A percentile compares a stretch with the other conserved stretches of the same genome.
Conservation (phyloP, 192 early-diverging fungal species). For the Backusella psychrophila region DNA sequence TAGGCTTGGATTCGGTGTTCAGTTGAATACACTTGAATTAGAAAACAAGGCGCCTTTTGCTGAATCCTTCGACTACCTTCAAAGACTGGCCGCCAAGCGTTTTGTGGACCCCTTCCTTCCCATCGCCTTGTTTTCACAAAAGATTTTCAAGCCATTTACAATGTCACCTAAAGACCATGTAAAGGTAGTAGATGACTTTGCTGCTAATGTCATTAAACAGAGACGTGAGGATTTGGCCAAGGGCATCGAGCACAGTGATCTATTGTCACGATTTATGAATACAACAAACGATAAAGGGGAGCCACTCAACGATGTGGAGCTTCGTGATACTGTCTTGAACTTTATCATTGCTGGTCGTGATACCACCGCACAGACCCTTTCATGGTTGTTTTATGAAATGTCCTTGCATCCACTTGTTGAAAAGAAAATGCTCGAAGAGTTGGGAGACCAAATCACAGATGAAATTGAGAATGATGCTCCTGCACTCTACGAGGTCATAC, state of each 20-base stretch:
- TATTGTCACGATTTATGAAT: constrained; percentile 30
- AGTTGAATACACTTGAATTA: constrained; percentile 37
- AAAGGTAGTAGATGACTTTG: constrained; percentile 24
- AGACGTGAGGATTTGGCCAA: constrained; percentile 23
- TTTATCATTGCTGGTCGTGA: constrained; percentile 41
- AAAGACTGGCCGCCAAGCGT: constrained; percentile 31
- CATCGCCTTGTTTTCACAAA: neutral
- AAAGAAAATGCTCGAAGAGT: constrained; percentile 40
- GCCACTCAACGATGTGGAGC: constrained; percentile 16
- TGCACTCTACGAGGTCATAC: constrained; percentile 20
- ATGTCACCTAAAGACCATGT: constrained; percentile 19
- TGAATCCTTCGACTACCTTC: constrained; percentile 45
- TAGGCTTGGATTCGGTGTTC: constrained; percentile 44
- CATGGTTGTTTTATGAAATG: constrained; percentile 44
- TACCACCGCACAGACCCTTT: constrained; percentile 48
- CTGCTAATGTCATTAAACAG: constrained; percentile 11
- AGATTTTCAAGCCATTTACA: neutral
- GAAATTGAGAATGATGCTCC: constrained; percentile 15
- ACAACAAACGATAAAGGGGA: constrained; percentile 21
- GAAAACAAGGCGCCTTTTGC: constrained; percentile 42
- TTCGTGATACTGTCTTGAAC: constrained; percentile 33
- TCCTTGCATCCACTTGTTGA: constrained; percentile 37
- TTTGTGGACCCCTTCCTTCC: constrained; percentile 27
- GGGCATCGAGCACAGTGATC: constrained; percentile 10
- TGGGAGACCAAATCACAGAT: constrained; percentile 19